Evolutionary conservation across 2,329 filamentous ascomycete genomes (phyloP), one percentile per base, ranked within the genome.

Genomic region (Scorias spongiosa): DNA sequence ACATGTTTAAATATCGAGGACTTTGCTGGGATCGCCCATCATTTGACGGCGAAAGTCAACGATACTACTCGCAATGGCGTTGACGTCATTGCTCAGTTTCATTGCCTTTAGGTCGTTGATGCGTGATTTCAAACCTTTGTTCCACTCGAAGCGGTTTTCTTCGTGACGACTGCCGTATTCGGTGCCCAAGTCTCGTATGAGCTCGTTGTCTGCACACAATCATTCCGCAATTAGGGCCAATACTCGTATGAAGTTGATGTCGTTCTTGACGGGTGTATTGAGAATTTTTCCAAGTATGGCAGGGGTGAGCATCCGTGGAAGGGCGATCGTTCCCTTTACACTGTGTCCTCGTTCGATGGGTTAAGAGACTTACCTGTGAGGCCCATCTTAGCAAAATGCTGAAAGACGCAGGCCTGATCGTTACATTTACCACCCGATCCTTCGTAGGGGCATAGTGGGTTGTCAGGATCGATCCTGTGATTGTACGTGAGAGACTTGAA

Each of bases 401-500:
- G 80, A 51, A 67, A 80, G 44, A 76, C 67, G 65, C 91, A 98
- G 44, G 74, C 69, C 46, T 66, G 61, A 57, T 88, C 84, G 52
- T 81, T 80, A 72, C 91, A 96, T 51, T 71, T 67, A 48, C 78
- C 77, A 42, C 78, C 79, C 40, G 72, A 70, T 49, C 84, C 66
- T 62, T 93, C 84, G 55, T 76, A 81, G 32, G 78, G 80, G 63
- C 91, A 98, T 41, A 96, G 58, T 48, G 76, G 74, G 53, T 75
- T 79, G 48, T 76, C 71, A 18, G 79, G 71, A 59, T 95, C 79
- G 63, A 98, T 93, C 53, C 80, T 81, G 64, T 93, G 84, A 66
- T 85, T 95, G 66, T 89, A 96, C 38, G 88, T 96, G 68, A 93
- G 72, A 50, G 91, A 96, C 58, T 82, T 80, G 58, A 87, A 81